Base-by-base conservation (phyloP, 139 green algal genomes). In the Desmodesmus armatus region DNA sequence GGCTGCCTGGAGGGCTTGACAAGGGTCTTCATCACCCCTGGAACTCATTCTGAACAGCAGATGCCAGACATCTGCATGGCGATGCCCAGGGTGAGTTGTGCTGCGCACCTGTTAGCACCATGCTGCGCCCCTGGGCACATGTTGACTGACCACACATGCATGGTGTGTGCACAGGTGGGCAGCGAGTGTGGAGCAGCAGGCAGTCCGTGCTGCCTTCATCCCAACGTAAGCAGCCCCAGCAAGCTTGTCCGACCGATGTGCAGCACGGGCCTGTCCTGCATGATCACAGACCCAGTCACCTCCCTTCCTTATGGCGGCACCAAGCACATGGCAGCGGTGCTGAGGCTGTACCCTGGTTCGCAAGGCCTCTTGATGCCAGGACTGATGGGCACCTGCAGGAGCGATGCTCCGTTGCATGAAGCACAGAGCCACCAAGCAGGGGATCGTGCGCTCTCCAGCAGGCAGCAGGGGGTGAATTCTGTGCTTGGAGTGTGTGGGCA, bases 191-290 rank as follows among this genome's bases (percentile, higher is more conserved):
- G 69, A 1, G 35, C 3, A 17, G 21, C 13, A 27, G 40, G 40
- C 69, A 33, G 49, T 53, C 35, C 69, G 0, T 77, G 69, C 40
- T 77, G 69, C 25, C 21, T 77, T 4, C 6, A 53, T 7, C 35
- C 69, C 33, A 33, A 13, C 69, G n/a, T 23, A 27, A 1, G n/a
- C 37, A 53, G 40, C 69, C 69, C 60, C 6, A 39, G 60, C n/a
- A 69, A 19, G 7, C 35, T 39, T 29, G 37, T 69, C 60, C 69
- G 69, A 9, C 35, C 69, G 15, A 29, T 31, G 7, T 77, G 69
- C 69, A 77, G 9, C 40, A 77, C 33, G 29, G 69, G 69, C 13
- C 40, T 77, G 13, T 53, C 69, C 33, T 77, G 69, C 69, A 55
- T 77, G 3, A 5, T 77, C 21, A 49, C 1, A 25, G 29, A 13